These are phyloP conservation scores for Citeromyces nyonsensis DNA, from an alignment of 805 yeast species.

Conservation along the genomic window DNA sequence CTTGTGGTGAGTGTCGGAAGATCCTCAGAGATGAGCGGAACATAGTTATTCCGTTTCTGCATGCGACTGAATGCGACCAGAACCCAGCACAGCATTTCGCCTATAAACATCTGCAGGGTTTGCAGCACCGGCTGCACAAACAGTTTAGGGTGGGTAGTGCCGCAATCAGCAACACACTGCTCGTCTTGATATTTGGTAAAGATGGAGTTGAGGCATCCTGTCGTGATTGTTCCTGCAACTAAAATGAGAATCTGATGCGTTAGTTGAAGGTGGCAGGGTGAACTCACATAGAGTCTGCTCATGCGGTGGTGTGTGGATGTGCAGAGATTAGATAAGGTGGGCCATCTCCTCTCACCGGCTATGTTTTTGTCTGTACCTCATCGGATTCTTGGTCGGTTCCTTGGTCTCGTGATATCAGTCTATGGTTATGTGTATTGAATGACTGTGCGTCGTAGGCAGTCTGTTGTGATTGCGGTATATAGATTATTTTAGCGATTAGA, in stretches of 20 bases:
- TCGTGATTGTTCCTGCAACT: constrained; percentile 38
- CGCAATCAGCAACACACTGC: constrained; percentile 51
- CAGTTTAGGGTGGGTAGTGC: constrained; percentile 20
- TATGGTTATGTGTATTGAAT: no score
- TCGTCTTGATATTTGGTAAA: constrained; percentile 65
- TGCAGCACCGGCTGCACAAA: constrained; percentile 74
- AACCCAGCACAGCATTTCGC: constrained; percentile 34
- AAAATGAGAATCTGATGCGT: constrained; percentile 12
- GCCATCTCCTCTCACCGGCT: not conserved
- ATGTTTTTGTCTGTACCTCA: no score
- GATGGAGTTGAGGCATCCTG: constrained; percentile 63
- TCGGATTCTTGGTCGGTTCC: no score
- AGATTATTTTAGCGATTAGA: no score
- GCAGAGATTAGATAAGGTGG: not conserved
- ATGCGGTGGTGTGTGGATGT: not conserved
- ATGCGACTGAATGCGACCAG: constrained; percentile 7
- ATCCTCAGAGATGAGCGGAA: not conserved
- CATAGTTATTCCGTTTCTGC: not conserved
- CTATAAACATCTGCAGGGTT: constrained; percentile 70
- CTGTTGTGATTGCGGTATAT: no score
- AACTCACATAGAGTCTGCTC: no score
- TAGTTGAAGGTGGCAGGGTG: not conserved
- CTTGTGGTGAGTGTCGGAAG: constrained; percentile 5
- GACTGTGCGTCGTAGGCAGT: no score
- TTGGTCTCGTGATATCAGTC: no score